Conservation (phyloP, 2,329 filamentous ascomycete genomes). For the Zasmidium citrigriseum region DNA sequence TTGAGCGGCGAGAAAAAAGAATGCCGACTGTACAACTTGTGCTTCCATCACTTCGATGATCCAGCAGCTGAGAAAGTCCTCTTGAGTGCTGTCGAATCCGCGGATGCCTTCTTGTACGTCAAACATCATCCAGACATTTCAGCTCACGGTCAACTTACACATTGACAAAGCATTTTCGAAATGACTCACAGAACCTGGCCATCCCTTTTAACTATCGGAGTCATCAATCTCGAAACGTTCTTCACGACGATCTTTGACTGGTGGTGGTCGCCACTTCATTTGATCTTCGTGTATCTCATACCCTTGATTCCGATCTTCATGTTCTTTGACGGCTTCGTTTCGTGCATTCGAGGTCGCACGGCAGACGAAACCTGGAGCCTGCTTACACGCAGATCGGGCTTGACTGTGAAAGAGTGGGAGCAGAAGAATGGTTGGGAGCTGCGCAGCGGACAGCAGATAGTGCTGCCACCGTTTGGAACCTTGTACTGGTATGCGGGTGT, state of each 20-base stretch:
- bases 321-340: constrained; percentile 6
- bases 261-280: constrained; percentile 11
- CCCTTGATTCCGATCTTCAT: constrained; percentile 9
- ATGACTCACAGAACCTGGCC: constrained; percentile 12
- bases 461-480: constrained; percentile 9
- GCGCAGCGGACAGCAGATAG: constrained; percentile 3
- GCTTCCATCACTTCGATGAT: constrained; percentile 14
- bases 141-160: background rate
- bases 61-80: constrained; percentile 8
- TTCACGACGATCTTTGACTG: constrained; percentile 1
- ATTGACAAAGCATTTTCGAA: constrained; percentile 9
- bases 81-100: background rate
- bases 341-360: constrained; percentile 6
- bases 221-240: background rate
- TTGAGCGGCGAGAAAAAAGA: constrained; percentile 8
- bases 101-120: constrained; percentile 12
- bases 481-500: constrained; percentile 13
- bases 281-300: constrained; percentile 10
- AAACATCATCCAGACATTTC: background rate
- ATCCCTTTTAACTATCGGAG: constrained; percentile 1
- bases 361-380: constrained; percentile 9
- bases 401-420: constrained; percentile 3
- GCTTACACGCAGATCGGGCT: background rate
- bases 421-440: constrained; percentile 7
- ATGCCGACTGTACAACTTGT: constrained; percentile 13